Evolutionary conservation across 805 yeast genomes (phyloP).

Genomic region (Wickerhamiella alocasiicola): DNA sequence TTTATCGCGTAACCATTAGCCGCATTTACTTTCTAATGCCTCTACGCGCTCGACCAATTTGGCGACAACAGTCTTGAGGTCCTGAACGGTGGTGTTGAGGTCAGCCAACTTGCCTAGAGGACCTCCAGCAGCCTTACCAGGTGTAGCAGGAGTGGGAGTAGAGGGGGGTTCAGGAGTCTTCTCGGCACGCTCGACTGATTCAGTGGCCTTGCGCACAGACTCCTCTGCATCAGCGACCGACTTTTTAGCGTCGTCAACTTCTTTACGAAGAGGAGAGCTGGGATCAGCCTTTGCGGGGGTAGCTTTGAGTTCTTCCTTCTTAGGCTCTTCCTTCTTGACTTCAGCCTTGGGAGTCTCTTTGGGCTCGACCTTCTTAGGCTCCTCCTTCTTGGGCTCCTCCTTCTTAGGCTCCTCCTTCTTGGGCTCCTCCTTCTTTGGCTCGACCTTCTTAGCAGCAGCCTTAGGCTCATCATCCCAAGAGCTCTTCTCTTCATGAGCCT

Average conservation of each 20-base stretch:
- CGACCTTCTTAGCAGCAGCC: slow-evolving; percentile 19
- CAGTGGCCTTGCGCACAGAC: slow-evolving; percentile 7
- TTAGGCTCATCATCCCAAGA: slow-evolving; percentile 30
- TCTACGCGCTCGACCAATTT: slow-evolving; percentile 18
- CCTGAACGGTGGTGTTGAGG: slow-evolving; percentile 13
- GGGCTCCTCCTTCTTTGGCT: slow-evolving; percentile 20
- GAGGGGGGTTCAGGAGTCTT: neutral
- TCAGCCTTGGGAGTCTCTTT: slow-evolving; percentile 12
- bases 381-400: slow-evolving; percentile 3
- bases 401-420: slow-evolving; percentile 7
- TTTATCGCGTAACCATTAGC: neutral
- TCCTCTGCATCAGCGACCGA: slow-evolving; percentile 8
- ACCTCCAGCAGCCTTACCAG: neutral
- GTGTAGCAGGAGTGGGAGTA: neutral
- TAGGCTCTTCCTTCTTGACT: slow-evolving; percentile 1
- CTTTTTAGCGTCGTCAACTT: slow-evolving; percentile 1
- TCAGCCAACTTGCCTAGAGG: slow-evolving; percentile 13
- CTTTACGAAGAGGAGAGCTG: neutral
- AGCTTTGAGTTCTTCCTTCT: too few species aligned
- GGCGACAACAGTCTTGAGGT: slow-evolving; percentile 17
- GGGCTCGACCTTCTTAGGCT: slow-evolving; percentile 13
- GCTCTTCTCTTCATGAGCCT: slow-evolving; percentile 15
- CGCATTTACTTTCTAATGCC: slow-evolving; percentile 16
- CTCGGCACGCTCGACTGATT: slow-evolving; percentile 9
- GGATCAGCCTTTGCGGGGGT: too few species aligned